Conservation (phyloP, 495 filamentous ascomycete genomes). For the Aspergillus campestris region DNA sequence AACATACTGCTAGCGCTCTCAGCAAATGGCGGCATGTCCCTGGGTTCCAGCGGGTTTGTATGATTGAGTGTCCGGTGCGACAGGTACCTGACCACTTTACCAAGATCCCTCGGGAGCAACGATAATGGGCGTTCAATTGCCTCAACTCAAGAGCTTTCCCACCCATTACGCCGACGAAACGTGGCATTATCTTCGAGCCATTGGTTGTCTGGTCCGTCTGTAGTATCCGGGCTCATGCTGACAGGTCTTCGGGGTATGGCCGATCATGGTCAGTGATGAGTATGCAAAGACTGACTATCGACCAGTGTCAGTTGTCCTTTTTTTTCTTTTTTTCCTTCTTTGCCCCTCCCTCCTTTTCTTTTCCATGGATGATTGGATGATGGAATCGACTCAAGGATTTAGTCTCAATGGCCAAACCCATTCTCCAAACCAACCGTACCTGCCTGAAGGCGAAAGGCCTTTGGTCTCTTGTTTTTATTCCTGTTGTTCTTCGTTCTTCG, state of each 20-base stretch:
- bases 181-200: constrained; percentile 7
- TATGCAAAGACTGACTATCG: background rate
- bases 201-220: no score
- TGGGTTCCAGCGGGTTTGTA: no score
- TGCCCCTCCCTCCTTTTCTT: background rate
- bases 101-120: constrained; percentile 1
- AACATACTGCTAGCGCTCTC: no score
- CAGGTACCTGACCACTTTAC: background rate
- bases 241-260: constrained; percentile 9
- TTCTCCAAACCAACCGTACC: background rate
- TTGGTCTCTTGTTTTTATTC: background rate
- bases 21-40: no score
- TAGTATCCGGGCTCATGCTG: constrained; percentile 12
- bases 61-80: no score
- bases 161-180: constrained; percentile 9
- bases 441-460: background rate
- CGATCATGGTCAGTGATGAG: constrained; percentile 1
- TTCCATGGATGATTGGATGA: background rate
- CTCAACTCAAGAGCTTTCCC: constrained; percentile 1
- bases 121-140: background rate
- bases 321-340: background rate
- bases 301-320: background rate
- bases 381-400: background rate
- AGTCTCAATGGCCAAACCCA: no score
- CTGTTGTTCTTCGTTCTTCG: background rate